Percentiles rank a stretch among this genome's conserved stretches.
Conservation (phyloP, 352 stramenopile genomes). For the Globisporangium cylindrosporum region DNA sequence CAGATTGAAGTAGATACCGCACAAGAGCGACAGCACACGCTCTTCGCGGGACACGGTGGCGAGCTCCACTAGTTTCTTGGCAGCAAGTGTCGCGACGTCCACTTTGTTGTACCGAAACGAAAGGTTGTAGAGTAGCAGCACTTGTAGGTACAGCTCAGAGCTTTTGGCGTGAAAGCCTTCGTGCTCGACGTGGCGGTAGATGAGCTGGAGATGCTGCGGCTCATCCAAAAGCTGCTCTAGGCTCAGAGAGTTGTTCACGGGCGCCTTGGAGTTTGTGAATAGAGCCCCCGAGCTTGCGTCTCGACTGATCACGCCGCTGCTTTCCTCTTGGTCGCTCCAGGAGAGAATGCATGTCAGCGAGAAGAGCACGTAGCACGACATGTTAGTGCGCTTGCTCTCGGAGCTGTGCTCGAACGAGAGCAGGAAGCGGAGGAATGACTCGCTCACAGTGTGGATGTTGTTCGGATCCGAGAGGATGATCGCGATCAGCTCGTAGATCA, state of each 20-base stretch:
- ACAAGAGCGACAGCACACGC: conserved; percentile 36
- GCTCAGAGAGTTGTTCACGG: background rate
- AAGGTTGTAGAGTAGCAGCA: conserved; percentile 73
- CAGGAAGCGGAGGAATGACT: conserved; percentile 56
- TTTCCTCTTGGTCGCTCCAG: conserved; percentile 45
- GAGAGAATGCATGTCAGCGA: conserved; percentile 55
- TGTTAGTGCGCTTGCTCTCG: conserved; percentile 13
- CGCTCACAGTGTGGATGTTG: conserved; percentile 42
- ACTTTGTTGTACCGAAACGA: conserved; percentile 62
- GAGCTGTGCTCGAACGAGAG: conserved; percentile 37
- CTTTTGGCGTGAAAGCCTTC: conserved; percentile 32
- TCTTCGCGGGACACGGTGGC: conserved; percentile 10
- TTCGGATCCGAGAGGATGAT: conserved; percentile 44
- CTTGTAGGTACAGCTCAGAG: conserved; percentile 55
- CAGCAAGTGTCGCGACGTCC: conserved; percentile 38
- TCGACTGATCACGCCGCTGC: conserved; percentile 11
- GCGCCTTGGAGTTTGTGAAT: conserved; percentile 1
- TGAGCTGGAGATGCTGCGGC: conserved; percentile 35
- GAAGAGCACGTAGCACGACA: conserved; percentile 66
- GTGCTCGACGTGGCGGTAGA: conserved; percentile 49
- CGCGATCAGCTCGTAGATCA: conserved; percentile 52
- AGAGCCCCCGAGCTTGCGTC: conserved; percentile 1
- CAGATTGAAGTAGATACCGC: conserved; percentile 58
- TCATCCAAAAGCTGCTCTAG: conserved; percentile 54
- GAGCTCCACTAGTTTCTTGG: conserved; percentile 37